phyloP scores from a whole-genome alignment of 352 stramenopile genomes.

The Phytopythium boreale region DNA sequence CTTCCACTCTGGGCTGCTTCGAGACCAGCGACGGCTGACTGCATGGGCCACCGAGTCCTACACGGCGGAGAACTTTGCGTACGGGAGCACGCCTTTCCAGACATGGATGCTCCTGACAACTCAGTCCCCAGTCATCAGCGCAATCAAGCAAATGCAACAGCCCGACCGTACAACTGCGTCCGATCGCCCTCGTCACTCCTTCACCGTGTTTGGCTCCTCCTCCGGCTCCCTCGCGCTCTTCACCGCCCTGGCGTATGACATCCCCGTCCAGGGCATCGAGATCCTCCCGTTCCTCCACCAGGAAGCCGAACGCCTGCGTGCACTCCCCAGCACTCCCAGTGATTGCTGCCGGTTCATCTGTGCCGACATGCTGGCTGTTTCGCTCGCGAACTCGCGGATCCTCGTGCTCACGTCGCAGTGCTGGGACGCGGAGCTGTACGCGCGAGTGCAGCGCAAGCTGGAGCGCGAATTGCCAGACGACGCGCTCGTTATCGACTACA shows the following conservation, averaged over 20 bases:
- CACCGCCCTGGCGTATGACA: slow-evolving; percentile 24
- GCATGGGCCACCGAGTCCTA: slow-evolving; percentile 16
- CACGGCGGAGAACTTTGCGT: slow-evolving; percentile 48
- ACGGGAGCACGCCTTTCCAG: slow-evolving; percentile 46
- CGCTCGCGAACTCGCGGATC: slow-evolving; percentile 21
- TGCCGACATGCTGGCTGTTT: slow-evolving; percentile 38
- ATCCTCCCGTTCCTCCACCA: slow-evolving; percentile 45
- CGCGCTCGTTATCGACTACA: slow-evolving; percentile 57
- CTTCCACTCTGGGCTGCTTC: slow-evolving; percentile 28
- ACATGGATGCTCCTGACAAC: slow-evolving; percentile 41
- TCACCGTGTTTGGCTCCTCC: slow-evolving; percentile 54
- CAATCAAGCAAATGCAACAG: slow-evolving; percentile 7
- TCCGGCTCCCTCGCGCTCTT: slow-evolving; percentile 56
- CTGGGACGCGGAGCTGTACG: slow-evolving; percentile 43
- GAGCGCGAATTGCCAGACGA: slow-evolving; percentile 25
- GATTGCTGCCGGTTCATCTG: slow-evolving; percentile 26
- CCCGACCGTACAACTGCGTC: too few species aligned
- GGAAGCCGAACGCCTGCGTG: slow-evolving; percentile 16
- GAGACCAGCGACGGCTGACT: slow-evolving; percentile 19
- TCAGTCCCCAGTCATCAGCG: slow-evolving; percentile 9
- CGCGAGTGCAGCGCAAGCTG: slow-evolving; percentile 33
- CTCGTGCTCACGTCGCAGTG: slow-evolving; percentile 63
- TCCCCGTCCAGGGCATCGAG: slow-evolving; percentile 38
- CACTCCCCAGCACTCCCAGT: slow-evolving; percentile 10
- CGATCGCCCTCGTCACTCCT: slow-evolving; percentile 4